Conservation (phyloP, 2,329 filamentous ascomycete genomes). For the Teratosphaeria pseudoeucalypti region DNA sequence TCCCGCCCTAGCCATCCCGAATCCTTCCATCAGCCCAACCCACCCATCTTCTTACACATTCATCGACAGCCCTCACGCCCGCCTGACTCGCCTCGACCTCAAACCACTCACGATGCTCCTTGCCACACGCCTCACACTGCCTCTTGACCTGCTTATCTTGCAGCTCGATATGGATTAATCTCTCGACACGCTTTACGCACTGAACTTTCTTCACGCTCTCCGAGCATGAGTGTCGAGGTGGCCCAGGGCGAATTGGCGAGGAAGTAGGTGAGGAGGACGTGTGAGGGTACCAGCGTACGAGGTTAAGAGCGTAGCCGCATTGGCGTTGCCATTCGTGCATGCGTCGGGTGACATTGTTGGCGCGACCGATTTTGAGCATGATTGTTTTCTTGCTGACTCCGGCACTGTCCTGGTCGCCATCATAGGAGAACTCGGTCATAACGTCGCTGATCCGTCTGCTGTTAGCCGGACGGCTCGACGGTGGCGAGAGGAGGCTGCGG, state of each 20-base stretch:
- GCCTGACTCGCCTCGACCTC: slow-evolving; percentile 66
- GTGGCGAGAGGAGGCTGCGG: slow-evolving; percentile 21
- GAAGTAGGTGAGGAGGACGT: slow-evolving; percentile 28
- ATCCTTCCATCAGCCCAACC: slow-evolving; percentile 49
- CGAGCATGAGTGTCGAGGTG: slow-evolving; percentile 10
- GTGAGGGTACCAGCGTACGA: slow-evolving; percentile 89
- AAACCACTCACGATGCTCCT: slow-evolving; percentile 91
- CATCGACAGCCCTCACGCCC: slow-evolving; percentile 58
- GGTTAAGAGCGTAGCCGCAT: slow-evolving; percentile 77
- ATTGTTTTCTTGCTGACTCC: slow-evolving; percentile 45
- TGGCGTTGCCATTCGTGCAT: slow-evolving; percentile 90
- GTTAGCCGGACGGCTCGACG: slow-evolving; percentile 9
- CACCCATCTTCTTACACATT: slow-evolving; percentile 74
- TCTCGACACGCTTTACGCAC: slow-evolving; percentile 78
- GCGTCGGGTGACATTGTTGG: slow-evolving; percentile 76
- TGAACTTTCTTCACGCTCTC: slow-evolving; percentile 57
- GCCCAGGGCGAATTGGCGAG: slow-evolving; percentile 12
- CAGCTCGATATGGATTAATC: slow-evolving; percentile 85
- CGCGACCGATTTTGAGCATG: slow-evolving; percentile 54
- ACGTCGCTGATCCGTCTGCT: slow-evolving; percentile 22
- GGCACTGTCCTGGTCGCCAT: slow-evolving; percentile 1
- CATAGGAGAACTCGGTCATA: slow-evolving; percentile 24
- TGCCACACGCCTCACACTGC: slow-evolving; percentile 67
- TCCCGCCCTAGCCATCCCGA: background rate
- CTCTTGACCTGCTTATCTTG: slow-evolving; percentile 47